Conservation (phyloP, 805 yeast genomes). For the Blastobotrys peoriensis region DNA sequence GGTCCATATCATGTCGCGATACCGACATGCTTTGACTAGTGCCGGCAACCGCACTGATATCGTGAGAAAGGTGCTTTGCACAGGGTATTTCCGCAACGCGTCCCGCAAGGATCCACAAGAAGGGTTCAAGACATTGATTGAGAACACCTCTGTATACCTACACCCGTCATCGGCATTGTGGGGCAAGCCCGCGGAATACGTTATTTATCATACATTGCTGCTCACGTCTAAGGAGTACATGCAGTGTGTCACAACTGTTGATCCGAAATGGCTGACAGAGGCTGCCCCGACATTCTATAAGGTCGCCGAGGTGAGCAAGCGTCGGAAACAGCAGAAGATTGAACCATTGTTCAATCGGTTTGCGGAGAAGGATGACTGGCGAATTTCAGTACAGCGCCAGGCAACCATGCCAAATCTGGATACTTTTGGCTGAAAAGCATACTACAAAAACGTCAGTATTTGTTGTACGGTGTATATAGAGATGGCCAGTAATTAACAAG, state of each 20-base stretch:
- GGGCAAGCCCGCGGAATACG: conserved; percentile 67
- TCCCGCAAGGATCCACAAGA: conserved; percentile 62
- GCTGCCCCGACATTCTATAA: conserved; percentile 75
- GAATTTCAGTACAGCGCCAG: conserved; percentile 46
- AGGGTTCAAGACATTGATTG: conserved; percentile 35
- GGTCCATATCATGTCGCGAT: conserved; percentile 38
- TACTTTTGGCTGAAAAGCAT: background rate
- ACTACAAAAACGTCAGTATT: too few relatives aligned
- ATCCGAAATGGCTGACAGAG: conserved; percentile 66
- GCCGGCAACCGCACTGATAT: conserved; percentile 29
- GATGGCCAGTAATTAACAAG: too few relatives aligned
- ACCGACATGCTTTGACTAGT: conserved; percentile 26
- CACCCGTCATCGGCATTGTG: conserved; percentile 83
- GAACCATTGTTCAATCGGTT: conserved; percentile 66
- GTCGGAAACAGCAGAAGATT: conserved; percentile 57
- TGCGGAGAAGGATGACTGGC: conserved; percentile 66
- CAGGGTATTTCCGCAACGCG: conserved; percentile 66
- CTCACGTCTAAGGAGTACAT: conserved; percentile 83
- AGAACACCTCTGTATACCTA: conserved; percentile 47
- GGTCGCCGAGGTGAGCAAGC: conserved; percentile 49
- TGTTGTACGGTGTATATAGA: too few relatives aligned
- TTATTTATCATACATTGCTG: conserved; percentile 79
- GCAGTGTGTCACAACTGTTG: conserved; percentile 65
- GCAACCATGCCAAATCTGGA: background rate
- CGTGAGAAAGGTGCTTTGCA: conserved; percentile 49